These are phyloP conservation scores for Pleurotus pulmonarius DNA, from an alignment of 768 basidiomycete genomes.

Conservation along the genomic window DNA sequence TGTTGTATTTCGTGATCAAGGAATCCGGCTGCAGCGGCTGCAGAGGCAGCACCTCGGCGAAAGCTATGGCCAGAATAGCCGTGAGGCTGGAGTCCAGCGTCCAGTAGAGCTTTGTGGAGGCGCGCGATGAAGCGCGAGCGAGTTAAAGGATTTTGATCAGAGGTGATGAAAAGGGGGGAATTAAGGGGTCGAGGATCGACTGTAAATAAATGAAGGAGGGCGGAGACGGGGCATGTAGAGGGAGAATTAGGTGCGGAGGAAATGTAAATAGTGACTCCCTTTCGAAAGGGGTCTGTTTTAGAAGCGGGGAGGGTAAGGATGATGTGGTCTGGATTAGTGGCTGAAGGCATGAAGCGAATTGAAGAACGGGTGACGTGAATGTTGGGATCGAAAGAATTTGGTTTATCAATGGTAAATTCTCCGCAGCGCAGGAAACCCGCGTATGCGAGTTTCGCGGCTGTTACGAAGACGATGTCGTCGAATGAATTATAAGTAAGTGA, in stretches of 20 bases:
- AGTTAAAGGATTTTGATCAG: neutral
- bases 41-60: constrained; percentile 22
- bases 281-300: constrained; percentile 33
- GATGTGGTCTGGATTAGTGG: constrained; percentile 18
- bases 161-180: neutral
- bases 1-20: constrained; percentile 32
- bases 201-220: neutral
- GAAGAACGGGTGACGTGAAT: constrained; percentile 17
- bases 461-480: constrained; percentile 11
- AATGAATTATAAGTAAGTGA: neutral
- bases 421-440: constrained; percentile 18
- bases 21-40: constrained; percentile 25
- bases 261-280: constrained; percentile 17
- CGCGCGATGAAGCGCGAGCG: neutral
- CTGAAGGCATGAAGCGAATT: constrained; percentile 22
- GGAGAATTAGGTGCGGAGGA: neutral
- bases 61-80: constrained; percentile 25
- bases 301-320: constrained; percentile 26
- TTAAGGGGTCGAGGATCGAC: neutral
- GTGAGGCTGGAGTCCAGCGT: neutral
- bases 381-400: constrained; percentile 8
- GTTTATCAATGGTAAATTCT: constrained; percentile 8
- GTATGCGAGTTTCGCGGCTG: constrained; percentile 17
- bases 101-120: neutral
- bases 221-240: neutral